Evolutionary conservation across 1,139 yeast genomes (phyloP), one percentile per base, ranked within the genome.

Genomic region (Taphrina flavorubra): DNA sequence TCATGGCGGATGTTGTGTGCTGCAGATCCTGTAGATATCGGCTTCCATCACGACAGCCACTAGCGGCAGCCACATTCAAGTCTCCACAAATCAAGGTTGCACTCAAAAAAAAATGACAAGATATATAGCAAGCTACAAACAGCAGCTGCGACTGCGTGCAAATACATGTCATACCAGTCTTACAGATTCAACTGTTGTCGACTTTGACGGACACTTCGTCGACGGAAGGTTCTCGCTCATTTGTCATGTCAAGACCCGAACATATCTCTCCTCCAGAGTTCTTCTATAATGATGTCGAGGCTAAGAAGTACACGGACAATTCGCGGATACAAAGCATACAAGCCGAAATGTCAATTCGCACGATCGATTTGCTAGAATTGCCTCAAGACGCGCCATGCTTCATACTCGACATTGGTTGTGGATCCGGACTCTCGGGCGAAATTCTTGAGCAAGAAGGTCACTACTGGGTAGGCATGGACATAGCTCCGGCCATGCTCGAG

Each of bases 321-420:
- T 88, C 97, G 1, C 94, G 99, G 82, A 97, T 94, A 65, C 99
- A 94, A 80, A 97, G 91, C 76, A 94, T 94, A 74, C 99, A 94
- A 78, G 98, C 98, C 1, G 89, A 90, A 76, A 94, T 94, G 99
- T 92, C 99, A 0, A 83, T 92, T 65, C 84, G 99, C 74, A 97
- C 99, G 0, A 81, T 94, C 68, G 99, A 94, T 74, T 82, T 95
- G 53, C 81, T 94, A 70, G 90, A 92, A 77, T 80, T 94, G 64
- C 84, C 86, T 16, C 85, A 86, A 0, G 79, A 82, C 51, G 89
- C 91, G 68, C 88, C 87, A 5, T 59, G 67, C 16, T 74, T 70
- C 61, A 78, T 94, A 13, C 84, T 94, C 40, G 99, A 94, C 83
- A 84, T 94, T 59, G 99, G 99, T 16, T 92, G 99, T 81, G 99